Evolutionary conservation across 345 rosid genomes (phyloP), one percentile per base, ranked within the genome.

Genomic region (Salix exigua): DNA sequence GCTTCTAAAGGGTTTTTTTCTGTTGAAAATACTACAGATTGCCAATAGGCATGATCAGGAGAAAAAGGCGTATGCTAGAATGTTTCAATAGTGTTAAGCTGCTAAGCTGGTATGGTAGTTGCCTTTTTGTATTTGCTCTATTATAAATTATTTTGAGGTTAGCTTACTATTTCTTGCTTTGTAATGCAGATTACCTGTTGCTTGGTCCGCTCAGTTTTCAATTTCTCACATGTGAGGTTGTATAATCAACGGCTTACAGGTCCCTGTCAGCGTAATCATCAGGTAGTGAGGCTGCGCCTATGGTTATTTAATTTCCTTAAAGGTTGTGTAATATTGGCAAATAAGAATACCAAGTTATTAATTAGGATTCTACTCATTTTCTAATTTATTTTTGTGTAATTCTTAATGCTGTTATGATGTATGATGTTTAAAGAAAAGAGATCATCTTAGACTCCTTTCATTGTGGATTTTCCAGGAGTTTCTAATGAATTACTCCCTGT

Each of bases 41-140:
- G 79, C 81, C 64, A 80, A 79, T 28, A 79, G 83, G 66, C 75
- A 19, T 21, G 81, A 79, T 65, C 77, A 38, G 68, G 83, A 85
- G 82, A 82, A 82, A 79, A 82, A 31, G 76, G 83, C 79, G 4
- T 82, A 74, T 63, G 68, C 81, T 12, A 85, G 58, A 75, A 85
- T 82, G 87, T 85, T 85, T 70, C 85, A 85, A 66, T 85, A 82
- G 80, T 13, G 21, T 77, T 63, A 17, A 61, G 63, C 66, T 17
- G 10, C 68, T 53, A 18, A 28, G 21, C 51, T 46, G 66, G 82
- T 70, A 78, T 51, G 72, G 53, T 42, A 72, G 61, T 2, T 19
- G 44, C 25, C 51, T 28, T 58, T 68, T 33, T 31, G 51, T 7
- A 3, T 76, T 30, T 33, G 30, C 42, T 61, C 31, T 9, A 46